These are phyloP conservation scores for Starmerella etchellsii DNA, from an alignment of 805 yeast species.

Conservation along the genomic window DNA sequence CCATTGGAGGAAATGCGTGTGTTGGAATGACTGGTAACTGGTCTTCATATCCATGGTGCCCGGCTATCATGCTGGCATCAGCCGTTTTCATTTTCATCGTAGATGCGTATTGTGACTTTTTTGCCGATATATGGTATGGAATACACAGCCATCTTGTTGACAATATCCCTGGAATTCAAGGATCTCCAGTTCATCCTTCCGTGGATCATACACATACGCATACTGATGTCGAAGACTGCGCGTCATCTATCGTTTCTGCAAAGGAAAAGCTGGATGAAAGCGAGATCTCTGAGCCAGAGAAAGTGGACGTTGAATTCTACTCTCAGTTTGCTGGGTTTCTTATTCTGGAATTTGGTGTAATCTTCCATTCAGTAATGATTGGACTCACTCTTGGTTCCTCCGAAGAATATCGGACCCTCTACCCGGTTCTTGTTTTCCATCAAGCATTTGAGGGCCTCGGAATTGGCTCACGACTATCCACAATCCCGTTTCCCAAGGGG, in stretches of 20 bases:
- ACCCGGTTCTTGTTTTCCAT: slow-evolving; percentile 56
- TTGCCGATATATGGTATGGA: slow-evolving; percentile 25
- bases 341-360: slow-evolving; percentile 56
- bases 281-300: slow-evolving; percentile 28
- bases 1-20: slow-evolving; percentile 28
- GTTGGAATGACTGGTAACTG: slow-evolving; percentile 35
- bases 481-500: slow-evolving; percentile 40
- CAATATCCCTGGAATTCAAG: slow-evolving; percentile 2
- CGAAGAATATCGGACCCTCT: slow-evolving; percentile 51
- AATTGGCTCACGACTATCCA: slow-evolving; percentile 55
- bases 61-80: slow-evolving; percentile 40
- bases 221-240: neutral
- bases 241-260: neutral
- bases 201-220: neutral
- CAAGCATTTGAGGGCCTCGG: slow-evolving; percentile 73
- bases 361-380: slow-evolving; percentile 64
- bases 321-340: slow-evolving; percentile 36
- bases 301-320: slow-evolving; percentile 21
- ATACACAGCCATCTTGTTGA: slow-evolving; percentile 16
- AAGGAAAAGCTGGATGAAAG: slow-evolving; percentile 1
- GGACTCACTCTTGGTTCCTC: slow-evolving; percentile 56
- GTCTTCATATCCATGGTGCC: slow-evolving; percentile 43
- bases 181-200: too few species aligned
- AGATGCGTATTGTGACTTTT: slow-evolving; percentile 38
- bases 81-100: slow-evolving; percentile 36